Evolutionary conservation across 129 eudicot species (phyloP).

Genomic region (Helichrysum umbraculigerum): DNA sequence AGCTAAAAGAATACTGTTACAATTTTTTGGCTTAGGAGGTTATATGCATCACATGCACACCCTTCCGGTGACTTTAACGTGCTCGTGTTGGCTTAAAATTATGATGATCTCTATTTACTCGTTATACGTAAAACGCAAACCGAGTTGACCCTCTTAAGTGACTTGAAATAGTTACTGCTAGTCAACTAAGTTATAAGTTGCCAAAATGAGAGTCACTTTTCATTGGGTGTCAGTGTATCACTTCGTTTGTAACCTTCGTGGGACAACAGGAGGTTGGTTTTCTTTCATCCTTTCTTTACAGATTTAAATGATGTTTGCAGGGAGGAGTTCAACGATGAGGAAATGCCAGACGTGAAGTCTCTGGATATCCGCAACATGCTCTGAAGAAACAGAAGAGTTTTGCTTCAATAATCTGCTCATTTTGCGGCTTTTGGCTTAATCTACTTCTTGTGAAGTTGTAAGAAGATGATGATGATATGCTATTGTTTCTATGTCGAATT

Average conservation of each 20-base stretch:
- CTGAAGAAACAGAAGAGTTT: slow-evolving; percentile 25
- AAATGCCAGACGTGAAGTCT: slow-evolving; percentile 61
- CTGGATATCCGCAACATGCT: slow-evolving; percentile 57
- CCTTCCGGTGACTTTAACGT: too few species aligned
- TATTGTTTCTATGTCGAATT: slow-evolving; percentile 24
- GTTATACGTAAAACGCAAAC: not conserved
- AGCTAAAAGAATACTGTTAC: not conserved
- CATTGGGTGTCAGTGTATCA: not conserved
- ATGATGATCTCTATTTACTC: not conserved
- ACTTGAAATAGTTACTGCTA: not conserved
- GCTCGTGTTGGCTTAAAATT: too few species aligned
- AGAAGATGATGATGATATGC: slow-evolving; percentile 19
- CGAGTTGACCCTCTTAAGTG: not conserved
- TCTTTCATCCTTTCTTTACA: not conserved
- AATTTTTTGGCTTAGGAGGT: too few species aligned
- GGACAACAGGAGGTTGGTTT: not conserved
- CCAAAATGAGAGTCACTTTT: not conserved
- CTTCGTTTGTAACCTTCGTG: not conserved
- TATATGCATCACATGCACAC: too few species aligned
- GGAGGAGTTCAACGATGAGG: slow-evolving; percentile 66
- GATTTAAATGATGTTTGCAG: slow-evolving; percentile 30
- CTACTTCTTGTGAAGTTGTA: slow-evolving; percentile 23
- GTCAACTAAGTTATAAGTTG: not conserved
- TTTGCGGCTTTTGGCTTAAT: slow-evolving; percentile 21
- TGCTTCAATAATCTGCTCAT: slow-evolving; percentile 32